Base-by-base conservation (phyloP, 306 rosid genomes). In the Mimosa pudica region DNA sequence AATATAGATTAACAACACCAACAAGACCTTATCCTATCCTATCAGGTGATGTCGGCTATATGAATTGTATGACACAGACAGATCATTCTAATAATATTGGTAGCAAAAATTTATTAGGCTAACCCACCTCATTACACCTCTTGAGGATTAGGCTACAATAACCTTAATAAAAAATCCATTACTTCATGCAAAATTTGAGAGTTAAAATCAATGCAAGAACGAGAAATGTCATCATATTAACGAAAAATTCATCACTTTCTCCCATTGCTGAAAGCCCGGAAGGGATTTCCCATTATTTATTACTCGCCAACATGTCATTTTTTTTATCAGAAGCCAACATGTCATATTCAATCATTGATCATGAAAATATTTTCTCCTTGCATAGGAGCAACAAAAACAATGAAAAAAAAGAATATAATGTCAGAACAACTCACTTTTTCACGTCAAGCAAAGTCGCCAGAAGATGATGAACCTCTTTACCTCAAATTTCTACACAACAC, bases 381-480 rank as follows among this genome's bases (percentile, higher is more conserved):
- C 49, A 76, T 63, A 60, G 20, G 10, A 41, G 45, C 32, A 74
- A 74, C 48, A 38, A 16, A 4, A 58, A 73, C 10, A 47, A 13
- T 47, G 68, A 65, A 9, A 7, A 67, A 32, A 69, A 4, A 8
- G 32, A 48, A 12, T 30, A 73, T 20, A 10, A 7, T 12, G n/a
- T 46, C 60, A 18, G 11, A 76, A 65, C 18, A 49, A 77, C 57
- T 74, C 14, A 60, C 78, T 7, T 69, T 7, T 7, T 44, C 45
- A 38, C 17, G 78, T 48, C 69, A 55, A 45, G 74, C 74, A 33
- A 41, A 20, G 20, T 13, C 51, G 13, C 47, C 71, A 54, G 83
- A 75, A 75, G 74, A 55, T 48, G 61, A 24, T 24, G 30, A 82
- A 67, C 33, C 30, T 76, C 44, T 61, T 14, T 67, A 70, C 45